A percentile compares a stretch with the other conserved stretches of the same genome.
These are phyloP conservation scores for Yamadazyma endophytica DNA, from an alignment of 805 yeast genomes.

Conservation along the genomic window DNA sequence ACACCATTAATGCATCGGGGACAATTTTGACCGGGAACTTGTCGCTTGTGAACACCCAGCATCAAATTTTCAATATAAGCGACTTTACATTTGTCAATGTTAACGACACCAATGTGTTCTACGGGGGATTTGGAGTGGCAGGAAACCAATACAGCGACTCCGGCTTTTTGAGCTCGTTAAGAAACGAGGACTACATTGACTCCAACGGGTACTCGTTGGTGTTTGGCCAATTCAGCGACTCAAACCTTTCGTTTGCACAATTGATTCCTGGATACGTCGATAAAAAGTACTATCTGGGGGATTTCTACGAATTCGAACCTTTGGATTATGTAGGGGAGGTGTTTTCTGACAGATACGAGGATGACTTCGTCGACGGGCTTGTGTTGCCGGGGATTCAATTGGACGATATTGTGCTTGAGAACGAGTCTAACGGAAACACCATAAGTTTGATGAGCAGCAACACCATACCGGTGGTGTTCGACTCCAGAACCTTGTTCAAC, in stretches of 20 bases:
- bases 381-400: constrained; percentile 28
- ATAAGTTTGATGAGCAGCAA: constrained; percentile 27
- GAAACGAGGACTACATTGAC: constrained; percentile 15
- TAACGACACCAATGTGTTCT: constrained; percentile 15
- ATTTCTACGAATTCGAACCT: constrained; percentile 46
- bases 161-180: constrained; percentile 26
- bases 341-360: constrained; percentile 31
- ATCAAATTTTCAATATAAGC: constrained; percentile 10
- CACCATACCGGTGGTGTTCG: constrained; percentile 50
- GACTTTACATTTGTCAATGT: constrained; percentile 27
- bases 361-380: constrained; percentile 9
- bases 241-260: constrained; percentile 19
- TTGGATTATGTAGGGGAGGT: constrained; percentile 39
- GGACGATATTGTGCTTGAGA: constrained; percentile 19
- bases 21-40: constrained; percentile 20
- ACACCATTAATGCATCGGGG: constrained; percentile 25
- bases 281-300: constrained; percentile 40
- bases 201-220: constrained; percentile 33
- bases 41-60: constrained; percentile 11
- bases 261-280: constrained; percentile 61
- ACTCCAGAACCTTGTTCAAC: constrained; percentile 47
- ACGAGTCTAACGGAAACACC: constrained; percentile 32
- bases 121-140: constrained; percentile 37
- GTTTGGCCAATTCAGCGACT: constrained; percentile 16
- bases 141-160: constrained; percentile 16